Conservation (phyloP, 805 yeast species). For the Candida nemodendra region DNA sequence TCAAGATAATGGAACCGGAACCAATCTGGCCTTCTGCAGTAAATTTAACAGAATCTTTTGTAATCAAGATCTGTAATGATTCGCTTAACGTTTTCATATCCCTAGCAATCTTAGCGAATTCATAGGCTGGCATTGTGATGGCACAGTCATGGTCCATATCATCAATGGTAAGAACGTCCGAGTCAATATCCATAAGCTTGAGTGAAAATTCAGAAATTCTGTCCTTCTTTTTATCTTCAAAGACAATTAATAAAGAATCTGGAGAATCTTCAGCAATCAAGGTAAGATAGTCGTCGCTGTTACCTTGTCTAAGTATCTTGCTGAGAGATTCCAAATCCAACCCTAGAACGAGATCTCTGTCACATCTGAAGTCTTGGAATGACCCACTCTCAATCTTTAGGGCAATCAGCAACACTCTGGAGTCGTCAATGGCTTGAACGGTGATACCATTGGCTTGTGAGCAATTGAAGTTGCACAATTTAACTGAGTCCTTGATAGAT, state of each 20-base stretch:
- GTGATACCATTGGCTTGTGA: constrained; percentile 85
- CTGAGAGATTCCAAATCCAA: constrained; percentile 83
- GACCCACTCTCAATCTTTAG: constrained; percentile 85
- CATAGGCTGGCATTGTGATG: constrained; percentile 82
- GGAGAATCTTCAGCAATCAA: constrained; percentile 78
- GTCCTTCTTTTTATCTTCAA: constrained; percentile 89
- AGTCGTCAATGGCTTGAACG: constrained; percentile 96
- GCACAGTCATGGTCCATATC: constrained; percentile 89
- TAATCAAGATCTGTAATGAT: constrained; percentile 78
- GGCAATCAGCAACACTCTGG: constrained; percentile 90
- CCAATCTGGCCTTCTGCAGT: constrained; percentile 91
- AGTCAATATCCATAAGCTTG: constrained; percentile 94
- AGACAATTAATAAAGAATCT: constrained; percentile 72
- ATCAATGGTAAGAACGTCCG: constrained; percentile 89
- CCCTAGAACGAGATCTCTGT: constrained; percentile 88
- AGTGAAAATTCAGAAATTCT: constrained; percentile 88
- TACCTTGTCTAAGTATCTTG: constrained; percentile 88
- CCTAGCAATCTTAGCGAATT: constrained; percentile 85
- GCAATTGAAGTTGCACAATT: constrained; percentile 94
- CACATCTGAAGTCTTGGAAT: constrained; percentile 91
- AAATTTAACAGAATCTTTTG: constrained; percentile 90
- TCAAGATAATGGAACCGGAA: constrained; percentile 78
- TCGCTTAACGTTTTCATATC: constrained; percentile 87
- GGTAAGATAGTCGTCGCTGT: constrained; percentile 83
- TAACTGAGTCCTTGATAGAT: constrained; percentile 91